phyloP scores from a whole-genome alignment of 108 stramenopile genomes.

The Nitzschia sp. region DNA sequence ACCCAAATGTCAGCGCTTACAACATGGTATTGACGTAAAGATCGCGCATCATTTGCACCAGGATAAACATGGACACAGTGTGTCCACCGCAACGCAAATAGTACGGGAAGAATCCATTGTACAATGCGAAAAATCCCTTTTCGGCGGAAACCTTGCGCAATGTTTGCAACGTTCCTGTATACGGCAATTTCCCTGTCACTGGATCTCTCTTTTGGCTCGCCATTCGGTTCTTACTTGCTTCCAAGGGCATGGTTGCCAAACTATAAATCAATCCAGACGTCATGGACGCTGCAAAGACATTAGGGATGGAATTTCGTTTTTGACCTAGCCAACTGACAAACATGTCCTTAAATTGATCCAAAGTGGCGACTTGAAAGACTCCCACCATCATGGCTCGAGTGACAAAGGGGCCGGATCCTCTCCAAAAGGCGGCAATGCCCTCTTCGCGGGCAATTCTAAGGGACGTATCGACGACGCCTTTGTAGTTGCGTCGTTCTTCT shows the following conservation, averaged over 20 bases:
- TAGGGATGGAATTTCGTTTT: constrained; percentile 77
- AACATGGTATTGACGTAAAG: too few relatives aligned
- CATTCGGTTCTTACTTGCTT: constrained; percentile 94
- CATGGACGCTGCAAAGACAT: constrained; percentile 93
- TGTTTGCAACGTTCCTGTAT: constrained; percentile 84
- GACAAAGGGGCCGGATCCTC: constrained; percentile 89
- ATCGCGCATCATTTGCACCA: constrained; percentile 85
- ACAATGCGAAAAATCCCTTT: constrained; percentile 84
- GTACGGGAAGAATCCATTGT: constrained; percentile 90
- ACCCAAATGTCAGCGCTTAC: too few relatives aligned
- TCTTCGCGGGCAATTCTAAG: constrained; percentile 81
- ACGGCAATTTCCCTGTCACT: constrained; percentile 79
- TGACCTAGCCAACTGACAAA: constrained; percentile 65
- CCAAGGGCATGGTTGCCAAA: constrained; percentile 93
- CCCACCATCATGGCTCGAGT: constrained; percentile 92
- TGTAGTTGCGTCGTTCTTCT: constrained; percentile 86
- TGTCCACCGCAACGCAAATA: constrained; percentile 95
- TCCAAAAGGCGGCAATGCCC: constrained; percentile 87
- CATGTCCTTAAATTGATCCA: constrained; percentile 92
- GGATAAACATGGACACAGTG: constrained; percentile 93
- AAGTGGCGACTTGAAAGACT: constrained; percentile 92
- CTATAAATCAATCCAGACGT: constrained; percentile 92
- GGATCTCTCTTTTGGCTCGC: constrained; percentile 84
- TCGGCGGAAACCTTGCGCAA: constrained; percentile 63
- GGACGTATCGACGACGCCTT: constrained; percentile 72